Conservation (phyloP, 495 filamentous ascomycete genomes). For the Trichocladium antarcticum region DNA sequence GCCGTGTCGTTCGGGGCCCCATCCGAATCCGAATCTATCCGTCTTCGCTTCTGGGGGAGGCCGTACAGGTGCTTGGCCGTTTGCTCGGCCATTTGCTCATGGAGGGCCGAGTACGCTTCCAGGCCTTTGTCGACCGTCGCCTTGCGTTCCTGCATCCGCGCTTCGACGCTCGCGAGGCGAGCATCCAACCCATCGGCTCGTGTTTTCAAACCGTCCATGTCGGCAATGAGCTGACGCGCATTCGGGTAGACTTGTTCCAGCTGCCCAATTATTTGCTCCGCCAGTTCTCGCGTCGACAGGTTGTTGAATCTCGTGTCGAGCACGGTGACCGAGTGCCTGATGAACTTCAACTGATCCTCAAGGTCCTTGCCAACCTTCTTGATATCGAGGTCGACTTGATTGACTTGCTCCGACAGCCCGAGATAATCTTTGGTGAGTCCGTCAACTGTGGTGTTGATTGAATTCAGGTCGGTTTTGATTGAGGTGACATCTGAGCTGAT, state of each 20-base stretch:
- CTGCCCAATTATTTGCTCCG: constrained; percentile 18
- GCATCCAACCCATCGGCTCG: neutral
- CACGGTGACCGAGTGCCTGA: neutral
- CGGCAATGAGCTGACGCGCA: neutral
- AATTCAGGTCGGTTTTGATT: neutral
- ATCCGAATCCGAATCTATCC: neutral
- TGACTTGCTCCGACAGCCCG: neutral
- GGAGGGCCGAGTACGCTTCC: neutral
- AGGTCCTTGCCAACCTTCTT: neutral
- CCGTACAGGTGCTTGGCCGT: neutral
- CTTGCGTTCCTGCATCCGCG: neutral
- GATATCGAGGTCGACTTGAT: neutral
- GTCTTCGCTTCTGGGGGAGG: neutral
- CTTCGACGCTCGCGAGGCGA: neutral
- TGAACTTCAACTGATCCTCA: neutral
- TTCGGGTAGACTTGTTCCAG: constrained; percentile 17
- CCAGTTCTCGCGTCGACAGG: constrained; percentile 19
- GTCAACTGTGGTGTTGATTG: neutral
- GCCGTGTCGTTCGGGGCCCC: too few species aligned
- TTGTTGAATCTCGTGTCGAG: constrained; percentile 22
- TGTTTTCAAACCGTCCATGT: constrained; percentile 4
- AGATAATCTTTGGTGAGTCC: neutral
- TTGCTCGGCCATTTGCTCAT: neutral
- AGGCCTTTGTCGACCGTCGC: neutral
- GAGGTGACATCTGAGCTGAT: neutral